These are phyloP conservation scores for Incumbomyces delicatus DNA, from an alignment of 2,329 filamentous ascomycete genomes.

Conservation along the genomic window DNA sequence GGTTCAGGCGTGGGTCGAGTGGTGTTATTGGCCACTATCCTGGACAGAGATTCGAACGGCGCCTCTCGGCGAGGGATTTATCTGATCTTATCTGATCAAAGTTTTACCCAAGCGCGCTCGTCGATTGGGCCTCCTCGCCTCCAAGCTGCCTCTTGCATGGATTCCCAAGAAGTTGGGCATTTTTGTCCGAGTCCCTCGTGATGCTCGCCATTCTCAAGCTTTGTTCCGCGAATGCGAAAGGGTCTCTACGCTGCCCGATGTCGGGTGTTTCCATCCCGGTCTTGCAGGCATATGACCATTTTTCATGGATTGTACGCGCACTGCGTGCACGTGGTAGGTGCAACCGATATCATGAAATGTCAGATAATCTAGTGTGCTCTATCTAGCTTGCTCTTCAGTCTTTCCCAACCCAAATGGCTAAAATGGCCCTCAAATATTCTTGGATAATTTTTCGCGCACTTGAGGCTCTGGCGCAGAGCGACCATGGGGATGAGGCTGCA, in stretches of 20 bases:
- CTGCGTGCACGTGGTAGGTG: no score
- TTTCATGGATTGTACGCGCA: no score
- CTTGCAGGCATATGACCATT: no score
- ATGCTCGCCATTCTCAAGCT: neutral
- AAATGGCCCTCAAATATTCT: neutral
- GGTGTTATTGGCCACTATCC: neutral
- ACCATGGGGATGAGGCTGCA: slow-evolving; percentile 16
- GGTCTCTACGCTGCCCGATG: no score
- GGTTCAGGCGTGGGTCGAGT: neutral
- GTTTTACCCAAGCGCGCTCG: neutral
- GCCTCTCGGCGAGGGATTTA: neutral
- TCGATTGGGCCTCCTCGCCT: neutral
- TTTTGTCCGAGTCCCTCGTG: no score
- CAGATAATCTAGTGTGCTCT: no score
- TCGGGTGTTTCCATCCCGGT: no score
- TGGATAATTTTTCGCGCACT: slow-evolving; percentile 2
- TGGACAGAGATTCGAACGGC: neutral
- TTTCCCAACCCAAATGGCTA: no score
- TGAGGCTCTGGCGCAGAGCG: slow-evolving; percentile 4
- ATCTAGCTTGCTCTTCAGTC: no score
- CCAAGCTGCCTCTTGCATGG: neutral
- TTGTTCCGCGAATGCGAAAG: neutral
- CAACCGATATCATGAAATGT: neutral
- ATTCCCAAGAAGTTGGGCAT: no score
- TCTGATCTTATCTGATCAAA: slow-evolving; percentile 16